Percentiles rank a stretch among this genome's conserved stretches.
Evolutionary conservation across 2,329 filamentous ascomycete species (phyloP).

Genomic region (Ophiostoma ulmi): DNA sequence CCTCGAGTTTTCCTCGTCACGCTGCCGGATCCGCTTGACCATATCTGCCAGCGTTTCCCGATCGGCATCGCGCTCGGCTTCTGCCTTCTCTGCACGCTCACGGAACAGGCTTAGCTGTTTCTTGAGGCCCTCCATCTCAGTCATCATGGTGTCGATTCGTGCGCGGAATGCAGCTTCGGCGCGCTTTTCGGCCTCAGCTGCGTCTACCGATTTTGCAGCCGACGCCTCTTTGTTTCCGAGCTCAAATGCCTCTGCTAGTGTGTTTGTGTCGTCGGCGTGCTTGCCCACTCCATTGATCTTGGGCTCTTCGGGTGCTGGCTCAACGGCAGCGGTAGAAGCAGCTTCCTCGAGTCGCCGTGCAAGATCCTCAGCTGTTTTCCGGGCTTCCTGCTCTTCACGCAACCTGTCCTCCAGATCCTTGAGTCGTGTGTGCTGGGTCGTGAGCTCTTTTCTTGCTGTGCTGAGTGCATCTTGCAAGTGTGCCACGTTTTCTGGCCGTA

Average conservation of each 20-base stretch:
- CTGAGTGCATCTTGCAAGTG: constrained; percentile 80
- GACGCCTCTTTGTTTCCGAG: background rate
- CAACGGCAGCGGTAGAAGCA: constrained; percentile 27
- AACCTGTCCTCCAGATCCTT: constrained; percentile 76
- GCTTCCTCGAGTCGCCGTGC: constrained; percentile 64
- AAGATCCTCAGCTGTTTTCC: constrained; percentile 77
- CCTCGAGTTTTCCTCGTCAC: constrained; percentile 53
- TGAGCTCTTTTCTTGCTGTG: constrained; percentile 78
- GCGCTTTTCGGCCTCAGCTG: background rate
- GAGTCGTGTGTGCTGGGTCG: constrained; percentile 73
- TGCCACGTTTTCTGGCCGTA: constrained; percentile 65
- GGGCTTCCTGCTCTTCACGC: constrained; percentile 71
- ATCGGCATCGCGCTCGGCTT: constrained; percentile 66
- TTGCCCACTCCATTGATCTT: constrained; percentile 39
- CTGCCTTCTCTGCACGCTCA: constrained; percentile 71
- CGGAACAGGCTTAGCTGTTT: constrained; percentile 74
- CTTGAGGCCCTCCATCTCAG: constrained; percentile 76
- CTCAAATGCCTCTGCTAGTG: background rate
- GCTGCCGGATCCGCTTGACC: constrained; percentile 70
- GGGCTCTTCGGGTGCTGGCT: background rate
- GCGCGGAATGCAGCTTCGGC: constrained; percentile 48
- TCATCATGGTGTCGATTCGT: constrained; percentile 69
- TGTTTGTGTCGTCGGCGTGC: background rate
- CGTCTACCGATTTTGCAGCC: background rate
- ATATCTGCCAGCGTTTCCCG: constrained; percentile 78